Conservation (phyloP, 202 grass and related monocot species). For the Hordeum pubiflorum region DNA sequence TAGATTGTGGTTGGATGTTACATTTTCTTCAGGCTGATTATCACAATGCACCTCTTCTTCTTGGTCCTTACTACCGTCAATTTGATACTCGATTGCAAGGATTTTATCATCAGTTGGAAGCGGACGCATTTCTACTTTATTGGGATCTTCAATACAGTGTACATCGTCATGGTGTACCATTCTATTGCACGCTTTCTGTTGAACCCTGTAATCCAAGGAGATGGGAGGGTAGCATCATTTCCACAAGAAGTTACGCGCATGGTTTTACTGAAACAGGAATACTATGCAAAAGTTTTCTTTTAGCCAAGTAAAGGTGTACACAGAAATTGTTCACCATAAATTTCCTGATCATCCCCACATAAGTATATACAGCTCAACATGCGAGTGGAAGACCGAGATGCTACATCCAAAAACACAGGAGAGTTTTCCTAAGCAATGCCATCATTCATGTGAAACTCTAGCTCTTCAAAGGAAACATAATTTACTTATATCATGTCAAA, state of each 20-base stretch:
- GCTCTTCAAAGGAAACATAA: not conserved
- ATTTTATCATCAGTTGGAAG: slow-evolving; percentile 24
- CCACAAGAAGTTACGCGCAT: not conserved
- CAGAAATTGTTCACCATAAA: not conserved
- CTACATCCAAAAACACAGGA: not conserved
- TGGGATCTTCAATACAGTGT: slow-evolving; percentile 36
- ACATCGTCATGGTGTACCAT: slow-evolving; percentile 28
- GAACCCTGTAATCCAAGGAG: slow-evolving; percentile 39
- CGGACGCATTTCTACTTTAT: slow-evolving; percentile 36
- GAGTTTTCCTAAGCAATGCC: not conserved
- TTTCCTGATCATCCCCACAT: not conserved
- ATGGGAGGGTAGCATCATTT: not conserved
- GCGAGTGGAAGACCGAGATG: not conserved
- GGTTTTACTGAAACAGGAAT: not conserved
- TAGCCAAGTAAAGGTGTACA: not conserved
- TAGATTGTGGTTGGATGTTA: slow-evolving; percentile 12
- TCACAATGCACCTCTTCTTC: slow-evolving; percentile 24
- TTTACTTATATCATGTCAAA: not conserved
- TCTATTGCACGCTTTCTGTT: slow-evolving; percentile 41
- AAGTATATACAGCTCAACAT: not conserved
- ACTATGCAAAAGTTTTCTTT: not conserved
- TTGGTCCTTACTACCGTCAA: slow-evolving; percentile 17
- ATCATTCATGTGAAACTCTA: slow-evolving; percentile 5
- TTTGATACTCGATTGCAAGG: slow-evolving; percentile 39
- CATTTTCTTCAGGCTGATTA: slow-evolving; percentile 32